These are phyloP conservation scores for Geopyxis carbonaria DNA, from an alignment of 495 filamentous ascomycete species.

Conservation along the genomic window DNA sequence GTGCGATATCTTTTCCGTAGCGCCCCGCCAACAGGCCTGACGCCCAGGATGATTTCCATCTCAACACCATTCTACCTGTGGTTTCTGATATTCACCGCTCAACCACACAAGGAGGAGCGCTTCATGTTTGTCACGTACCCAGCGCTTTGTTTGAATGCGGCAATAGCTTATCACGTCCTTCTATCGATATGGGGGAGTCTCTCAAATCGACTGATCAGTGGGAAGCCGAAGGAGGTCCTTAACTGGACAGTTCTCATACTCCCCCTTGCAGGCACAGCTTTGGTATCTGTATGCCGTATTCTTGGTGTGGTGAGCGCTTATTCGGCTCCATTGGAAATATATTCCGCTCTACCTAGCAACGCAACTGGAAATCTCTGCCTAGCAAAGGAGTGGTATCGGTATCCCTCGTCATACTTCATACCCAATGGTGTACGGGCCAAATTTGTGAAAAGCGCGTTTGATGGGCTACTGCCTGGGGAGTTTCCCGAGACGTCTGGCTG, in stretches of 20 bases:
- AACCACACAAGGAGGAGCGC: slow-evolving; percentile 94
- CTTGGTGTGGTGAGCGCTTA: slow-evolving; percentile 75
- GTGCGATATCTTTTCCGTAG: slow-evolving; percentile 5
- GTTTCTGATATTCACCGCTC: slow-evolving; percentile 75
- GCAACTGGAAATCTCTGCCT: slow-evolving; percentile 60
- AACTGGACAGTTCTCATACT: slow-evolving; percentile 31
- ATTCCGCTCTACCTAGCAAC: slow-evolving; percentile 34
- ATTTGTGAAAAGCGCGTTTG: slow-evolving; percentile 79
- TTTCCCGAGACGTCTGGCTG: slow-evolving; percentile 45
- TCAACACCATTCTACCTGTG: slow-evolving; percentile 76
- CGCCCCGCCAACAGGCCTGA: neutral
- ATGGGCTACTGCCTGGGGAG: slow-evolving; percentile 76
- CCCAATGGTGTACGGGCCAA: slow-evolving; percentile 63
- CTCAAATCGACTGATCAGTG: slow-evolving; percentile 19
- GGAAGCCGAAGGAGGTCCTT: slow-evolving; percentile 39
- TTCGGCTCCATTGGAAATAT: slow-evolving; percentile 65
- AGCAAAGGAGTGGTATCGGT: slow-evolving; percentile 97
- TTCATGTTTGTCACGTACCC: slow-evolving; percentile 99
- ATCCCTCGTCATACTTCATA: slow-evolving; percentile 82
- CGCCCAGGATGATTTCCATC: slow-evolving; percentile 37
- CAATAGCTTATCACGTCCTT: slow-evolving; percentile 64
- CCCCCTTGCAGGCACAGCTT: slow-evolving; percentile 38
- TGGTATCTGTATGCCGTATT: slow-evolving; percentile 50
- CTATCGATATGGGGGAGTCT: slow-evolving; percentile 52
- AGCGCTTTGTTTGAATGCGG: slow-evolving; percentile 77